Evolutionary conservation across 495 filamentous ascomycete species (phyloP), one percentile per base, ranked within the genome.

Genomic region (Podospora sp.): DNA sequence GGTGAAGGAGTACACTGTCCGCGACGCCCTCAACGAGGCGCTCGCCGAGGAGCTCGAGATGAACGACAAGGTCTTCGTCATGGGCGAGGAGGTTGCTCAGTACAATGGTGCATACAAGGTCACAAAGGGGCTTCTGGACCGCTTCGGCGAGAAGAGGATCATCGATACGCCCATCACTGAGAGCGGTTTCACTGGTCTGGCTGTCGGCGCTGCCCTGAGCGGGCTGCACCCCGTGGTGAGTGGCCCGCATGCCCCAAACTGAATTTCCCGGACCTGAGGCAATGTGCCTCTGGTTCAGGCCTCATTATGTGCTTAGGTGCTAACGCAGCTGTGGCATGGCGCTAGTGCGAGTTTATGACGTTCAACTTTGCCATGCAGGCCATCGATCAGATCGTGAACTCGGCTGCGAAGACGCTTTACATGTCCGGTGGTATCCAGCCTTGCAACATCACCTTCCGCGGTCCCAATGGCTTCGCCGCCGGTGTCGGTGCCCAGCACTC

Each of bases 341-440:
- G 7, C 27, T 35, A 96, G 92, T 96, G 92, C 86, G 93, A 97
- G 82, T 99, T 99, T 88, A 99, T 99, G 95, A 99, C 95, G 72
- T 99, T 97, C 91, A 99, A 99, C 86, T 99, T 99, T 79, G 95
- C 95, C 80, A 99, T 99, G 95, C 95, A 99, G 84, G 90, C 95
- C 70, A 99, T 99, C 80, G 95, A 99, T 81, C 95, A 99, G 79
- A 93, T 99, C 78, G 94, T 99, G 88, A 99, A 99, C 87, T 97
- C 93, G 58, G 95, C 93, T 63, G 95, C 93, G 70, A 99, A 98
- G 85, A 99, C 95, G 22, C 96, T 97, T 78, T 99, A 99, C 85
- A 99, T 99, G 95, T 97, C 94, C 63, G 95, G 95, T 71, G 95
- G 95, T 79, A 99, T 97, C 80, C 95, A 99, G 81, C 95, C 95